phyloP scores from a whole-genome alignment of 345 rosid genomes.

The Nephelium lappaceum region DNA sequence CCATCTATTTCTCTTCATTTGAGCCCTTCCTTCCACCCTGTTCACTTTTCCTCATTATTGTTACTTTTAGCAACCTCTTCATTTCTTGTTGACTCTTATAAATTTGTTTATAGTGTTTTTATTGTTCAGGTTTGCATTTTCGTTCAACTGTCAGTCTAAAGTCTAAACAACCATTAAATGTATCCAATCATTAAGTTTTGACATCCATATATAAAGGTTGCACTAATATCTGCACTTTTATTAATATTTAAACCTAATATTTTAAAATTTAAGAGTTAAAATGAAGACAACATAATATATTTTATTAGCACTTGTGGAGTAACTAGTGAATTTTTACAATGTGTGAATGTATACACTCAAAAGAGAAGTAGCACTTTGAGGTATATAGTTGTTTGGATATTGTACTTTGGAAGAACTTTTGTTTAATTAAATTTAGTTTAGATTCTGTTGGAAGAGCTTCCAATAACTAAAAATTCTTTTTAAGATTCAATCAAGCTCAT shows the following conservation, averaged over 20 bases:
- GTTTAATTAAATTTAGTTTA: too few relatives aligned
- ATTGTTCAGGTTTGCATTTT: background rate
- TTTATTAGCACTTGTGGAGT: background rate
- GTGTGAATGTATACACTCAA: background rate
- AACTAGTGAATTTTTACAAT: too few relatives aligned
- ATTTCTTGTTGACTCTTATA: constrained; percentile 15
- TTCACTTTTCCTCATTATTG: background rate
- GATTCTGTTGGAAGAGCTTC: background rate
- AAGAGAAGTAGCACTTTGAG: too few relatives aligned
- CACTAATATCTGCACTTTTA: background rate
- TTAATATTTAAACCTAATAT: background rate
- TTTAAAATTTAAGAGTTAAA: background rate
- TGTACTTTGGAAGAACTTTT: too few relatives aligned
- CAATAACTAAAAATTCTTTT: background rate
- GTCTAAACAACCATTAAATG: background rate
- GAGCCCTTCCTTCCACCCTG: constrained; percentile 9
- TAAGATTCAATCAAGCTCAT: background rate
- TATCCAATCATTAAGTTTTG: background rate
- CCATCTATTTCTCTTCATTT: background rate
- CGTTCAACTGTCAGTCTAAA: background rate
- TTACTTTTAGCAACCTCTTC: constrained; percentile 16
- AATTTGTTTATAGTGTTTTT: background rate
- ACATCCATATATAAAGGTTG: background rate
- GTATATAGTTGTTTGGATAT: too few relatives aligned
- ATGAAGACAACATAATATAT: background rate